Evolutionary conservation across 345 rosid species (phyloP).

Genomic region (Gossypium anomalum): DNA sequence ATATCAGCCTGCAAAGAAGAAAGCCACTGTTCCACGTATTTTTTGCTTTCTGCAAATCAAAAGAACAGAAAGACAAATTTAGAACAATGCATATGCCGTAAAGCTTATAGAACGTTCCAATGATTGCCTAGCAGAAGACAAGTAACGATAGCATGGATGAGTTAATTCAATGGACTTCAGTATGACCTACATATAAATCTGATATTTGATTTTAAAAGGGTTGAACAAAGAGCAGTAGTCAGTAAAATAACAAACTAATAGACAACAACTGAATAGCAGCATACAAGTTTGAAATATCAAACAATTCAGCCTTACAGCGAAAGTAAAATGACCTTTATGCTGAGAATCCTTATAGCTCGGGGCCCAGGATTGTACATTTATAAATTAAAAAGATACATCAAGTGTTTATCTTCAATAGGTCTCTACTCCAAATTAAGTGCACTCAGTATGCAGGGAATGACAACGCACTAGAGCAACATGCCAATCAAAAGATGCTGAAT

Average conservation of each 20-base stretch:
- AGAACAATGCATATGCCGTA: not conserved
- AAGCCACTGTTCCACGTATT: conserved; percentile 60
- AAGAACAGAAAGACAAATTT: not conserved
- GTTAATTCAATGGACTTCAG: not conserved
- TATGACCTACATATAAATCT: not conserved
- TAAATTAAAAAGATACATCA: not conserved
- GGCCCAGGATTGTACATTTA: not conserved
- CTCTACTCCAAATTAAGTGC: not conserved
- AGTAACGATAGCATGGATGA: not conserved
- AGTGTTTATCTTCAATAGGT: not conserved
- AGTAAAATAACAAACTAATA: not conserved
- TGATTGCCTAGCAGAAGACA: not conserved
- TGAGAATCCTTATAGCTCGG: not conserved
- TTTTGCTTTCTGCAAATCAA: conserved; percentile 46
- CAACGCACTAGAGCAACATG: not conserved
- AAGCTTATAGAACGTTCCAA: not conserved
- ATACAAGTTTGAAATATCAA: not conserved
- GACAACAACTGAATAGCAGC: not conserved
- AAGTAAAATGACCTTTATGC: not conserved
- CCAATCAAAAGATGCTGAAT: not conserved
- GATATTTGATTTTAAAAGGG: not conserved
- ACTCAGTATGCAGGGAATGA: not conserved
- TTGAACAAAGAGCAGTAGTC: not conserved
- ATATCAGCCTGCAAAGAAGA: conserved; percentile 43
- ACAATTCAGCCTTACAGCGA: not conserved